Conservation (phyloP, 2,329 filamentous ascomycete species). For the Orbilia blumenaviensis region DNA sequence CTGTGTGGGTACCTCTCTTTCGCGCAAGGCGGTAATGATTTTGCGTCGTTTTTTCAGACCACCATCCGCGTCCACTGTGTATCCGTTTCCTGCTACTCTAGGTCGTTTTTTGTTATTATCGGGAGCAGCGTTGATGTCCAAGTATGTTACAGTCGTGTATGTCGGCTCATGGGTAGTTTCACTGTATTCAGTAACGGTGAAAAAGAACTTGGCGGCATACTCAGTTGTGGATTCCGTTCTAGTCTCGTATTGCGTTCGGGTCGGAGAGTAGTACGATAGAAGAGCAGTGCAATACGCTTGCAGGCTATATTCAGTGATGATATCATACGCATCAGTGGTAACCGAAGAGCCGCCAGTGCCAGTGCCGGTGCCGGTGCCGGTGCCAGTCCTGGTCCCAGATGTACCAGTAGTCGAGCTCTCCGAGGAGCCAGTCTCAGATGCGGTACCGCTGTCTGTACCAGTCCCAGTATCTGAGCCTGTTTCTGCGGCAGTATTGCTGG, state of each 20-base stretch:
- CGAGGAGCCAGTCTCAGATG: neutral
- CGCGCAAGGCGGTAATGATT: neutral
- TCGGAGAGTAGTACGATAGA: neutral
- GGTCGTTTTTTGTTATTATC: neutral
- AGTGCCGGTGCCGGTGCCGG: neutral
- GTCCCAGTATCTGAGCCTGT: neutral
- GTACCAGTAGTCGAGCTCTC: too few relatives aligned
- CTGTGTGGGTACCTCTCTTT: neutral
- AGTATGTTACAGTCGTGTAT: neutral
- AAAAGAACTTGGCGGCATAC: neutral
- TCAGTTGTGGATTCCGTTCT: neutral
- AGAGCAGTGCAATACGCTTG: slow-evolving; percentile 10
- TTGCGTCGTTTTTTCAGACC: neutral
- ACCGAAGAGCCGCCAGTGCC: neutral
- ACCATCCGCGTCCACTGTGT: neutral
- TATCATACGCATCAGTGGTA: slow-evolving; percentile 11
- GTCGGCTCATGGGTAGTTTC: neutral
- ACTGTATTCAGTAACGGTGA: neutral
- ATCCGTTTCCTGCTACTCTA: neutral
- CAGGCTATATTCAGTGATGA: neutral
- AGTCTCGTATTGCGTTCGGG: neutral
- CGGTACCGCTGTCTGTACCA: neutral
- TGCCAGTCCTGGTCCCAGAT: neutral
- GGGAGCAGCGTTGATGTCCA: neutral
- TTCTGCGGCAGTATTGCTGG: too few relatives aligned